Conservation (phyloP, 495 filamentous ascomycete species). For the Penicillium paradoxum region DNA sequence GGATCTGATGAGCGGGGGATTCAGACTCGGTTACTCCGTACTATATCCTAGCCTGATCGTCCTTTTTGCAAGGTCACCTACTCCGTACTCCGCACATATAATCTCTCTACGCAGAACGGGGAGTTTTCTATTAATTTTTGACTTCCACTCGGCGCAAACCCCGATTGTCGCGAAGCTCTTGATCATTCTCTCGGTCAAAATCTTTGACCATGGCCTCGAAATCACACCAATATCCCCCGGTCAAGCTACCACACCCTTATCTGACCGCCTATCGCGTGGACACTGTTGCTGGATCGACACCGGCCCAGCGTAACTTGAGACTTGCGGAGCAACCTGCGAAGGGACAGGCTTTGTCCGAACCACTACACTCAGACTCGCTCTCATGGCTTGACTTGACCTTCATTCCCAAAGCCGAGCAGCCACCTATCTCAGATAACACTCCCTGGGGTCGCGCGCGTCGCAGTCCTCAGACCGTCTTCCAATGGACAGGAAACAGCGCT, state of each 20-base stretch:
- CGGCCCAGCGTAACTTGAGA: conserved; percentile 19
- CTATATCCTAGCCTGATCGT: neutral
- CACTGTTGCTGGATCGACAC: conserved; percentile 17
- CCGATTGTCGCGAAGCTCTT: neutral
- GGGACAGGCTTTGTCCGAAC: conserved; percentile 25
- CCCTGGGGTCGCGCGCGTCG: conserved; percentile 42
- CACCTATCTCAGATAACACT: conserved; percentile 38
- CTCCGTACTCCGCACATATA: no score
- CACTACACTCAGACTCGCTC: conserved; percentile 29
- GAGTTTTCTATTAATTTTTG: neutral
- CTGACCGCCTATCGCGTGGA: conserved; percentile 29
- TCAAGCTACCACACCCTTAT: conserved; percentile 31
- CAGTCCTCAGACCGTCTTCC: conserved; percentile 32
- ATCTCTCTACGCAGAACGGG: neutral
- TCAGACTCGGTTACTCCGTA: conserved; percentile 7
- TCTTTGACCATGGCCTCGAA: conserved; percentile 15
- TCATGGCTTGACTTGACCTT: conserved; percentile 30
- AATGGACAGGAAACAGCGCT: conserved; percentile 31
- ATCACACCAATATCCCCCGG: conserved; percentile 20
- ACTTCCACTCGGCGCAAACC: neutral
- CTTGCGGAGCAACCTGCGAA: conserved; percentile 23
- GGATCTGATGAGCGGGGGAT: neutral
- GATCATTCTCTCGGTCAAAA: neutral
- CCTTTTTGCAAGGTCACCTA: conserved; percentile 3
- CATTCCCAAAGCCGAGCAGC: conserved; percentile 19